These are phyloP conservation scores for Gastrolobium villosum DNA, from an alignment of 306 rosid species.

Conservation along the genomic window DNA sequence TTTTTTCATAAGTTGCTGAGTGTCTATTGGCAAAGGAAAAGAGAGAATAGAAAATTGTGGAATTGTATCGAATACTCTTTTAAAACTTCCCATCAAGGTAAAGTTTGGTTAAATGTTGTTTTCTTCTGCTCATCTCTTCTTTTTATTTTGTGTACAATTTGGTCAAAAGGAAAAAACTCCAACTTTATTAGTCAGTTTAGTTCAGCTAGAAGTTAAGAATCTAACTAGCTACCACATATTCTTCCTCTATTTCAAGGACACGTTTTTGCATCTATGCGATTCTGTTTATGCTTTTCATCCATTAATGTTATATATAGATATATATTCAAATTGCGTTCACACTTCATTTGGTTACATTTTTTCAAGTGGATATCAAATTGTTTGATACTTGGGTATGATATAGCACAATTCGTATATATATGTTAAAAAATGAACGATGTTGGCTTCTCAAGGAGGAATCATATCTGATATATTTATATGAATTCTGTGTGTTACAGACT, in stretches of 20 bases:
- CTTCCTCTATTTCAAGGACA: neutral
- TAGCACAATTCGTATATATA: neutral
- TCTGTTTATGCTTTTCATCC: neutral
- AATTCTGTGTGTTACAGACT: neutral
- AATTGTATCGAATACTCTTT: neutral
- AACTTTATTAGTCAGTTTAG: neutral
- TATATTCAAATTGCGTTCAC: neutral
- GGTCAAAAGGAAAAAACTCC: neutral
- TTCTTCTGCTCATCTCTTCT: neutral
- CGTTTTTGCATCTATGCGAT: neutral
- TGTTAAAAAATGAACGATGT: too few relatives aligned
- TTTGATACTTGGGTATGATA: slow-evolving; percentile 9
- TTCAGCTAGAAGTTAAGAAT: slow-evolving; percentile 26
- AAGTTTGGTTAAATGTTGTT: neutral
- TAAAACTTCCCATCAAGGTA: too few relatives aligned
- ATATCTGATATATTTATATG: neutral
- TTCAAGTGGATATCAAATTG: neutral
- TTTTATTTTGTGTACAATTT: neutral
- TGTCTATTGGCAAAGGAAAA: neutral
- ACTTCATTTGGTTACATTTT: slow-evolving; percentile 30
- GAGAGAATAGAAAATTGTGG: neutral
- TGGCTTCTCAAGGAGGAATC: too few relatives aligned
- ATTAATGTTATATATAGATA: neutral
- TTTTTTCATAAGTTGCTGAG: neutral
- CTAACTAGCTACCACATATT: neutral